phyloP scores from a whole-genome alignment of 768 basidiomycete species.

The Phlegmacium glaucopus region DNA sequence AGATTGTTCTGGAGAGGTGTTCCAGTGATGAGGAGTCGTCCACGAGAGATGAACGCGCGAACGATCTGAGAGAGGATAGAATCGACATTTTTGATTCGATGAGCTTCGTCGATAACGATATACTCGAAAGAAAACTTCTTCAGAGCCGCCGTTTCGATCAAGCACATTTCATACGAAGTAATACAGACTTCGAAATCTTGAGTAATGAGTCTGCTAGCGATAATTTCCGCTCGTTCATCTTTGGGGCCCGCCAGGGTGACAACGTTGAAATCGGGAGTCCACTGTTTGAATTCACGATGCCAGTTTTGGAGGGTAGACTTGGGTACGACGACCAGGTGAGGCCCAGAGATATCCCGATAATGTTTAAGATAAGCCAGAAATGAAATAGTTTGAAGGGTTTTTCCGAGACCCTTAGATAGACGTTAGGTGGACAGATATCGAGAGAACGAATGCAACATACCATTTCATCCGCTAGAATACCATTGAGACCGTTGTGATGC shows the following conservation, averaged over 20 bases:
- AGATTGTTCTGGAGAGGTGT: constrained; percentile 96
- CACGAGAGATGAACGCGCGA: constrained; percentile 82
- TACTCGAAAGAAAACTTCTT: constrained; percentile 98
- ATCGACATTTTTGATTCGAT: constrained; percentile 98
- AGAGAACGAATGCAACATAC: constrained; percentile 25
- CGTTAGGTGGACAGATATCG: not conserved
- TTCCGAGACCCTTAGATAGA: constrained; percentile 78
- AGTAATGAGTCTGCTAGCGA: constrained; percentile 73
- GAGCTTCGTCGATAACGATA: constrained; percentile 97
- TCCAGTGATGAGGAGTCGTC: constrained; percentile 91
- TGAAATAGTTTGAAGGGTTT: constrained; percentile 96
- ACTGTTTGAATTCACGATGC: constrained; percentile 87
- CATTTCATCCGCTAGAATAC: constrained; percentile 98
- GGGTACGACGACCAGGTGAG: constrained; percentile 96
- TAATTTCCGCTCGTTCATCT: constrained; percentile 84
- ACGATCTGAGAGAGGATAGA: constrained; percentile 95
- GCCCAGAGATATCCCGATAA: constrained; percentile 69
- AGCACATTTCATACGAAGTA: constrained; percentile 95
- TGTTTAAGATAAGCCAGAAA: constrained; percentile 95
- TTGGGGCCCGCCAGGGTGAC: constrained; percentile 82
- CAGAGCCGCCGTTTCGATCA: constrained; percentile 89
- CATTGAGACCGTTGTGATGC: constrained; percentile 94
- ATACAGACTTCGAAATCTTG: constrained; percentile 93
- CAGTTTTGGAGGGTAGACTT: constrained; percentile 98
- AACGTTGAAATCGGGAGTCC: constrained; percentile 87